Conservation (phyloP, 345 rosid species). For the Melaleuca quinquenervia region DNA sequence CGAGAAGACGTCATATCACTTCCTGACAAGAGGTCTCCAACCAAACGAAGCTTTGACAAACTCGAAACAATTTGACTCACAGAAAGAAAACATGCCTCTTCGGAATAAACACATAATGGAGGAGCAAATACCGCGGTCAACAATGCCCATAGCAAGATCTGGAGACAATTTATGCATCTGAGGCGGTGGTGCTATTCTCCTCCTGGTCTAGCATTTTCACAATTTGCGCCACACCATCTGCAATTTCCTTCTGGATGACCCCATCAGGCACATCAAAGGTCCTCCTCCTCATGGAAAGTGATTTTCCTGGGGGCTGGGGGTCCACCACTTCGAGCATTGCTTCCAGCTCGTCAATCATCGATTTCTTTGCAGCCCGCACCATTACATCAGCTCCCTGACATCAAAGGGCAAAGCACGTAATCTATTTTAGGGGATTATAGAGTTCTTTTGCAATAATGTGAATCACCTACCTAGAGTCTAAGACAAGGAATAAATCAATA, state of each 20-base stretch:
- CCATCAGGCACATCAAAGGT: constrained; percentile 87
- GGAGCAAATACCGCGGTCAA: neutral
- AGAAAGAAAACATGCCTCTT: neutral
- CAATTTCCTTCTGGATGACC: constrained; percentile 55
- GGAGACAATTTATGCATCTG: constrained; percentile 15
- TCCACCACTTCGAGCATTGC: constrained; percentile 87
- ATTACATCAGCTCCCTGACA: constrained; percentile 59
- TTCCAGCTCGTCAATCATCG: constrained; percentile 89
- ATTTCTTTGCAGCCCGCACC: constrained; percentile 70
- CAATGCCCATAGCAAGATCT: neutral
- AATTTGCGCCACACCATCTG: constrained; percentile 75
- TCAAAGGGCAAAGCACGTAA: neutral
- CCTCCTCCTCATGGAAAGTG: constrained; percentile 68
- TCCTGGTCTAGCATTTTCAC: constrained; percentile 62
- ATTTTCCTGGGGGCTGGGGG: constrained; percentile 63
- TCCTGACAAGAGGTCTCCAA: neutral
- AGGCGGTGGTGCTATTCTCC: constrained; percentile 15
- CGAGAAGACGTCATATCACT: neutral
- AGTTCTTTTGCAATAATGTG: neutral
- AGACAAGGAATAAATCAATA: neutral
- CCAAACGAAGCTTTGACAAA: neutral
- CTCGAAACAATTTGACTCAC: neutral
- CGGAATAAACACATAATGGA: neutral
- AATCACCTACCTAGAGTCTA: neutral
- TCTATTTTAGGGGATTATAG: neutral